phyloP scores from a whole-genome alignment of 768 basidiomycete genomes.

The Leccinum variicolor region DNA sequence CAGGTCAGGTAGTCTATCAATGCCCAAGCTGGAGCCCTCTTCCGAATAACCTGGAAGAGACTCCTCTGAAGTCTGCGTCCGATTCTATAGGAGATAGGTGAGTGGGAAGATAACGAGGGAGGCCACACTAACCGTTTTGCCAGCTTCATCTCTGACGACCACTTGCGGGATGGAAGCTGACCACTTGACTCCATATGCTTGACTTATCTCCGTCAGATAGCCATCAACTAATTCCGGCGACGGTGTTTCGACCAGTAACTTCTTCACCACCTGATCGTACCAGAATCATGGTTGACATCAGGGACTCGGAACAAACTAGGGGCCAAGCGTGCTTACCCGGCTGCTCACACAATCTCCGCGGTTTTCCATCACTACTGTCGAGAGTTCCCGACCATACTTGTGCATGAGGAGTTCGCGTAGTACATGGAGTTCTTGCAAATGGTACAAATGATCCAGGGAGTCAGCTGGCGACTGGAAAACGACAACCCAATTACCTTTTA shows the following conservation, averaged over 20 bases:
- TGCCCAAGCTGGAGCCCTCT: constrained; percentile 6
- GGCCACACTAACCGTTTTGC: constrained; percentile 37
- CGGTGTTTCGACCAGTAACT: constrained; percentile 69
- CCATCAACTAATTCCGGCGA: constrained; percentile 74
- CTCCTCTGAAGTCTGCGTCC: constrained; percentile 8
- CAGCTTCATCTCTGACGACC: constrained; percentile 32
- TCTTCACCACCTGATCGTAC: constrained; percentile 61
- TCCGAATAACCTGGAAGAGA: constrained; percentile 29
- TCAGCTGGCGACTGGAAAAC: constrained; percentile 1
- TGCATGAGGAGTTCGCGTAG: constrained; percentile 93
- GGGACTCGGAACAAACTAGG: not conserved
- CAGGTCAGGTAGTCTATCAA: constrained; percentile 46
- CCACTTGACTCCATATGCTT: constrained; percentile 80
- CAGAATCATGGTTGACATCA: constrained; percentile 2
- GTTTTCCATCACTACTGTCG: constrained; percentile 84
- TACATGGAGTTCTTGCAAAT: constrained; percentile 71
- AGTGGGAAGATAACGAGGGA: not conserved
- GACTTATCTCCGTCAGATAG: constrained; percentile 87
- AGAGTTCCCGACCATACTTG: constrained; percentile 92
- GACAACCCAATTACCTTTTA: constrained; percentile 58
- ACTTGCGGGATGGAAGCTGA: constrained; percentile 32
- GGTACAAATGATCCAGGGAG: not conserved
- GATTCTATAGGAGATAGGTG: constrained; percentile 9
- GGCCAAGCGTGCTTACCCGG: constrained; percentile 51
- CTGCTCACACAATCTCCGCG: constrained; percentile 75